Conservation (phyloP, 164 flowering plant genomes). For the Stephania yunnanensis region DNA sequence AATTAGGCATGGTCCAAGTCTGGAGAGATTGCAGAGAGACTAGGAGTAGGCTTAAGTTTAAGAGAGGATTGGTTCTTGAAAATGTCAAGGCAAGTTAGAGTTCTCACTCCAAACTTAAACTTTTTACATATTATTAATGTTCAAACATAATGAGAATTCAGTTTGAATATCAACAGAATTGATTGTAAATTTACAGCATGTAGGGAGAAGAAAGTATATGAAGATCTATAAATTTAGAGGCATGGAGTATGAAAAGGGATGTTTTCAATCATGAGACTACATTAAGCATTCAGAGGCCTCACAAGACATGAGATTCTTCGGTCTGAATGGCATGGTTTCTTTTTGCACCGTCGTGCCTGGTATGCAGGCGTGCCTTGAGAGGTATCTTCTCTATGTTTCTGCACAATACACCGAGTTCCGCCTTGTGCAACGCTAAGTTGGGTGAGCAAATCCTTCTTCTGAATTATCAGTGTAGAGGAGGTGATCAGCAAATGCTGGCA, state of each 20-base stretch:
- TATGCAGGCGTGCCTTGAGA: neutral
- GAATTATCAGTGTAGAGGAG: conserved; percentile 3
- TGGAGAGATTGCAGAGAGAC: too few relatives aligned
- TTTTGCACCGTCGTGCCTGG: neutral
- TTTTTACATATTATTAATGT: neutral
- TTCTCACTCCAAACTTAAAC: neutral
- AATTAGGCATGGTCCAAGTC: too few relatives aligned
- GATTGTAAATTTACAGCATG: neutral
- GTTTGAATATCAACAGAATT: neutral
- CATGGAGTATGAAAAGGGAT: neutral
- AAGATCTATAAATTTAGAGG: neutral
- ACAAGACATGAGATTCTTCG: conserved; percentile 38
- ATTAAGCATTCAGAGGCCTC: conserved; percentile 20
- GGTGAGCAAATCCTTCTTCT: conserved; percentile 19
- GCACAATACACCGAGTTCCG: neutral
- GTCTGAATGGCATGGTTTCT: neutral
- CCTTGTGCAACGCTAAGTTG: conserved; percentile 35
- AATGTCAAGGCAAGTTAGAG: too few relatives aligned
- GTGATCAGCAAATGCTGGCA: conserved; percentile 15
- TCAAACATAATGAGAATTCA: neutral
- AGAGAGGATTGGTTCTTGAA: too few relatives aligned
- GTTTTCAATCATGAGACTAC: neutral
- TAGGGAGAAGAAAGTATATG: neutral
- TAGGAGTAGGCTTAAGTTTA: too few relatives aligned
- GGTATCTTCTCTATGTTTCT: neutral